These are phyloP conservation scores for Periglandula ipomoeae DNA, from an alignment of 2,329 filamentous ascomycete species.

Conservation along the genomic window DNA sequence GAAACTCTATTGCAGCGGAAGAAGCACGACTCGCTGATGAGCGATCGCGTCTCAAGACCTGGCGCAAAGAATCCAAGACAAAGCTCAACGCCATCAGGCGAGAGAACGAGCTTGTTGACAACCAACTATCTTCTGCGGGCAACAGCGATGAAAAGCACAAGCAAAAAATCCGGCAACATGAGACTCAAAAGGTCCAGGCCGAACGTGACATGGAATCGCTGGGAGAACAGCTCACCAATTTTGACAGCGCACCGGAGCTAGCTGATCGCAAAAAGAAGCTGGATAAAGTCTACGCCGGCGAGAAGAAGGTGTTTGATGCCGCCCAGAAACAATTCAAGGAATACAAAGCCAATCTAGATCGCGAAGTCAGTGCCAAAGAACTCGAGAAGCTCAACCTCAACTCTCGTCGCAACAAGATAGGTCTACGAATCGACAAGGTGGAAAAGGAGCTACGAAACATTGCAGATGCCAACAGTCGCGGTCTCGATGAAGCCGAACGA, in stretches of 20 bases:
- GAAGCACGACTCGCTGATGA: conserved; percentile 63
- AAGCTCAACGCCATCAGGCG: conserved; percentile 58
- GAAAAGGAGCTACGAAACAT: conserved; percentile 65
- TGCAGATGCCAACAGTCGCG: conserved; percentile 57
- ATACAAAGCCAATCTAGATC: conserved; percentile 53
- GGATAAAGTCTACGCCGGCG: conserved; percentile 42
- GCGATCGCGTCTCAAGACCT: conserved; percentile 57
- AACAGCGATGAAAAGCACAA: conserved; percentile 67
- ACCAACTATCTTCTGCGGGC: conserved; percentile 58
- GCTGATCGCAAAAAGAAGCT: conserved; percentile 44
- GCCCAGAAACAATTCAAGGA: conserved; percentile 44
- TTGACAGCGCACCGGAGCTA: conserved; percentile 57
- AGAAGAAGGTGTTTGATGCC: conserved; percentile 52
- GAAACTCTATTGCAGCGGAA: conserved; percentile 64
- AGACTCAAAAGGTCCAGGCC: conserved; percentile 60
- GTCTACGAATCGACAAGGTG: conserved; percentile 61
- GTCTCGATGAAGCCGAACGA: conserved; percentile 54
- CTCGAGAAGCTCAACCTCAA: conserved; percentile 55
- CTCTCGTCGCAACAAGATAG: conserved; percentile 64
- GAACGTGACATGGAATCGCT: conserved; percentile 48
- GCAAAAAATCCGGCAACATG: conserved; percentile 67
- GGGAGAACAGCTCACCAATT: conserved; percentile 48
- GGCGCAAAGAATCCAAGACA: conserved; percentile 66
- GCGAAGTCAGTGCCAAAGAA: conserved; percentile 52
- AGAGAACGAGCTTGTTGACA: conserved; percentile 62